These are phyloP conservation scores for Ramicandelaber brevisporus DNA, from an alignment of 192 early-diverging fungal genomes.

Conservation along the genomic window DNA sequence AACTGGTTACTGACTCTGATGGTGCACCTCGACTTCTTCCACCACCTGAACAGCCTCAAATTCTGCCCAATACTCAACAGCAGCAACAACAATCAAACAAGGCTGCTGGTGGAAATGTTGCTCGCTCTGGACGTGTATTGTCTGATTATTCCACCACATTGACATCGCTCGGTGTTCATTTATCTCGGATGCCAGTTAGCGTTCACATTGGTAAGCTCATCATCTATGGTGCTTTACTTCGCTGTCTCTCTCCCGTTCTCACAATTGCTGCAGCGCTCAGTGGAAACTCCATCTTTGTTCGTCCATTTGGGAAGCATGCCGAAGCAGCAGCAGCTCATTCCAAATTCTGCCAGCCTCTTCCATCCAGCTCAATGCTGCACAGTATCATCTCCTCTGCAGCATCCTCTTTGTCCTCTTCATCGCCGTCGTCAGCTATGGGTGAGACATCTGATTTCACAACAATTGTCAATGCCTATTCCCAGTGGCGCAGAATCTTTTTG, in stretches of 20 bases:
- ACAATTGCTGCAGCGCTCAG: conserved; percentile 36
- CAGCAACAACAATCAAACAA: too few species aligned
- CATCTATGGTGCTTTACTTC: conserved; percentile 39
- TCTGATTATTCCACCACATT: conserved; percentile 18
- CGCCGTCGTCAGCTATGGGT: too few species aligned
- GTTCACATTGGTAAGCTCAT: conserved; percentile 46
- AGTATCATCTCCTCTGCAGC: too few species aligned
- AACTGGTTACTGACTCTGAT: conserved; percentile 6
- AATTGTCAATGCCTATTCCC: too few species aligned
- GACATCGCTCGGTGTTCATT: conserved; percentile 44
- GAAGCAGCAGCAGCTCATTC: not conserved
- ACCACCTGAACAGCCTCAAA: too few species aligned
- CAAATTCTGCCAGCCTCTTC: not conserved
- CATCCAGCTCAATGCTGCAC: too few species aligned
- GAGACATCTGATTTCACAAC: too few species aligned
- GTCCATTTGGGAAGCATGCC: not conserved
- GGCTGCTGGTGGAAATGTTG: conserved; percentile 17
- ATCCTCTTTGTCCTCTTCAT: too few species aligned
- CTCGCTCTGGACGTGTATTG: too few species aligned
- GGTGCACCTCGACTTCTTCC: too few species aligned
- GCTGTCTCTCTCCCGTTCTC: conserved; percentile 50
- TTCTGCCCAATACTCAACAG: too few species aligned
- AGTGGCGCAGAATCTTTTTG: too few species aligned
- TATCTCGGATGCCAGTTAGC: conserved; percentile 49
- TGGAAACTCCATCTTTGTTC: conserved; percentile 1